Evolutionary conservation across 768 basidiomycete genomes (phyloP).

Genomic region (Hygrophorus russula): DNA sequence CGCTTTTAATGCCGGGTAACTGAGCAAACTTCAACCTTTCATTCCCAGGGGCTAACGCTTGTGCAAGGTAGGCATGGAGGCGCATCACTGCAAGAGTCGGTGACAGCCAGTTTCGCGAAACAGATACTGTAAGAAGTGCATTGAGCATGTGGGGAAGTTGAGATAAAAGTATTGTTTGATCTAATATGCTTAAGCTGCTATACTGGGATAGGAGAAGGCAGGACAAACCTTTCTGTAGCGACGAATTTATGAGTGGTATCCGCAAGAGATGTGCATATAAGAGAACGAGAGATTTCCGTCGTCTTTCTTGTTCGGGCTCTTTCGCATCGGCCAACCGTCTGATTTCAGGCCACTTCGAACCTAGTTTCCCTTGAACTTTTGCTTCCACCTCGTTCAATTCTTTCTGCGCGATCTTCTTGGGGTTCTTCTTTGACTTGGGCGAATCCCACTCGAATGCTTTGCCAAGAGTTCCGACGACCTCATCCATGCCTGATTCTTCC

Average conservation of each 20-base stretch:
- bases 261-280: conserved; percentile 83
- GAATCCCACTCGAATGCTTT: conserved; percentile 54
- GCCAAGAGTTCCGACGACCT: conserved; percentile 62
- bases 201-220: background rate
- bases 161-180: conserved; percentile 60
- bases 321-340: conserved; percentile 27
- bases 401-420: conserved; percentile 16
- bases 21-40: conserved; percentile 49
- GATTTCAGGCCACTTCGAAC: conserved; percentile 44
- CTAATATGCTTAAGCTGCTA: conserved; percentile 25
- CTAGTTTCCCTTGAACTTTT: conserved; percentile 35
- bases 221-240: conserved; percentile 53
- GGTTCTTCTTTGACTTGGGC: conserved; percentile 17
- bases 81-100: conserved; percentile 73
- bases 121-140: conserved; percentile 71
- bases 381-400: conserved; percentile 42
- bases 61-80: conserved; percentile 72
- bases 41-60: conserved; percentile 63
- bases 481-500: conserved; percentile 66
- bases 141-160: conserved; percentile 64
- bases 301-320: conserved; percentile 24
- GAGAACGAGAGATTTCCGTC: conserved; percentile 53
- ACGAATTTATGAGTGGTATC: conserved; percentile 37
- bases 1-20: conserved; percentile 57
- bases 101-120: conserved; percentile 82